Evolutionary conservation across 2,329 filamentous ascomycete species (phyloP).

Genomic region (Arthrobotrys conoides): DNA sequence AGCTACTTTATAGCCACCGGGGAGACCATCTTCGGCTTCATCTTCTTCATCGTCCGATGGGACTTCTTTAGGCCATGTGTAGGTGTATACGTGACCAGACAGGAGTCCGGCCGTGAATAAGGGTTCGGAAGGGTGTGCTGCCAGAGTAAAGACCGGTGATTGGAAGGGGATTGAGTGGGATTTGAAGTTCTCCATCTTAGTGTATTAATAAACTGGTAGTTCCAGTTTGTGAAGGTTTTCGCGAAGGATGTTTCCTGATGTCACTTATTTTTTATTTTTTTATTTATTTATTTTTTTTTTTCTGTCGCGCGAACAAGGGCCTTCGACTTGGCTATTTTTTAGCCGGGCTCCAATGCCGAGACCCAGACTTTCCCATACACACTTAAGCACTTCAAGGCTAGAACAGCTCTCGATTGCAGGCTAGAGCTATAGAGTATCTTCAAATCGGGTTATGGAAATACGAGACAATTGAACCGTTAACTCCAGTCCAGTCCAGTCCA

Average conservation of each 20-base stretch:
- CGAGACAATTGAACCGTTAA: neutral
- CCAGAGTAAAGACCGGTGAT: conserved; percentile 89
- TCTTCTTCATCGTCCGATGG: conserved; percentile 35
- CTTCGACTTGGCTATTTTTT: neutral
- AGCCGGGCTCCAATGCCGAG: neutral
- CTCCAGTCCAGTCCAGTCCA: too few relatives aligned
- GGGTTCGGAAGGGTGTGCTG: conserved; percentile 85
- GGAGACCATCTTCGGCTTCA: conserved; percentile 33
- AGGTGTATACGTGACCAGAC: conserved; percentile 87
- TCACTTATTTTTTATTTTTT: conserved; percentile 11
- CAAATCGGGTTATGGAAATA: conserved; percentile 20
- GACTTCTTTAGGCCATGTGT: conserved; percentile 62
- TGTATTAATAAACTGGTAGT: too few relatives aligned
- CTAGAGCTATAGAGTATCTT: neutral
- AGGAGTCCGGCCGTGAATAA: conserved; percentile 88
- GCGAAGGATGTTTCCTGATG: conserved; percentile 11
- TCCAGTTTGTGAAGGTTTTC: conserved; percentile 5
- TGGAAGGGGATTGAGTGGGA: conserved; percentile 80
- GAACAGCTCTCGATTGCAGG: neutral
- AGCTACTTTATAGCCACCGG: conserved; percentile 71
- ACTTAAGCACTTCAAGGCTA: too few relatives aligned
- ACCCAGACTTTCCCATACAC: too few relatives aligned
- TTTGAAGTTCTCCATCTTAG: conserved; percentile 53
- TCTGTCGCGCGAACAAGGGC: neutral
- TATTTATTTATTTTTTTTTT: conserved; percentile 9